Percentiles rank a stretch among this genome's conserved stretches.
Evolutionary conservation across 768 basidiomycete species (phyloP).

Genomic region (Panellus pusillus): DNA sequence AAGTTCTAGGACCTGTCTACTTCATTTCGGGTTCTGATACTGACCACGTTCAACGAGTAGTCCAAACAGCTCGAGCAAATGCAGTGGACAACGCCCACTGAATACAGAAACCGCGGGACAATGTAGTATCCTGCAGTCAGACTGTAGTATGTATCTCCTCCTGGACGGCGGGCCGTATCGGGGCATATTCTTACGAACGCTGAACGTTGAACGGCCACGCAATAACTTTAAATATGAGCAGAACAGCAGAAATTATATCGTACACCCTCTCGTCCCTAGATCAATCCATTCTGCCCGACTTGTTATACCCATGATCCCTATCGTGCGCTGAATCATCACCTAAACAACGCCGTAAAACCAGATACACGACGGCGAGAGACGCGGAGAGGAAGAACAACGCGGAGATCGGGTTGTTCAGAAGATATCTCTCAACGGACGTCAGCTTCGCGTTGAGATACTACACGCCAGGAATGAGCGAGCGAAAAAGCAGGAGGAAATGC

Average conservation of each 20-base stretch:
- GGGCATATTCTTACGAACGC: too few relatives aligned
- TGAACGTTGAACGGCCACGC: too few relatives aligned
- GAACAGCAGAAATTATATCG: neutral
- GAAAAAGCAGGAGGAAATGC: neutral
- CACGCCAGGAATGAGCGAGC: neutral
- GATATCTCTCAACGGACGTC: slow-evolving; percentile 34
- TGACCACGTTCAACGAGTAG: too few relatives aligned
- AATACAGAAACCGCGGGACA: too few relatives aligned
- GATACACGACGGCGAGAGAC: slow-evolving; percentile 31
- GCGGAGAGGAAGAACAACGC: slow-evolving; percentile 32
- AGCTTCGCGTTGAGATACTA: slow-evolving; percentile 47
- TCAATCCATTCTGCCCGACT: slow-evolving; percentile 25
- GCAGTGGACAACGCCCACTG: too few relatives aligned
- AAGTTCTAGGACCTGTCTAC: too few relatives aligned
- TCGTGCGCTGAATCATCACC: slow-evolving; percentile 23
- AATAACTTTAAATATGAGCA: too few relatives aligned
- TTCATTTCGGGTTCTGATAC: too few relatives aligned
- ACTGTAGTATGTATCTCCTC: too few relatives aligned
- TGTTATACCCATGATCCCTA: slow-evolving; percentile 21
- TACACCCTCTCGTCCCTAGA: slow-evolving; percentile 14
- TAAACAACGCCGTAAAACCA: slow-evolving; percentile 26
- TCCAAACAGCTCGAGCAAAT: too few relatives aligned
- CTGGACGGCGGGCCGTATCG: too few relatives aligned
- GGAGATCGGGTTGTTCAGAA: slow-evolving; percentile 36
- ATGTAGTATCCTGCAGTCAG: too few relatives aligned